These are phyloP conservation scores for Bothriochloa decipiens DNA, from an alignment of 176 grass and related monocot species.

Conservation along the genomic window DNA sequence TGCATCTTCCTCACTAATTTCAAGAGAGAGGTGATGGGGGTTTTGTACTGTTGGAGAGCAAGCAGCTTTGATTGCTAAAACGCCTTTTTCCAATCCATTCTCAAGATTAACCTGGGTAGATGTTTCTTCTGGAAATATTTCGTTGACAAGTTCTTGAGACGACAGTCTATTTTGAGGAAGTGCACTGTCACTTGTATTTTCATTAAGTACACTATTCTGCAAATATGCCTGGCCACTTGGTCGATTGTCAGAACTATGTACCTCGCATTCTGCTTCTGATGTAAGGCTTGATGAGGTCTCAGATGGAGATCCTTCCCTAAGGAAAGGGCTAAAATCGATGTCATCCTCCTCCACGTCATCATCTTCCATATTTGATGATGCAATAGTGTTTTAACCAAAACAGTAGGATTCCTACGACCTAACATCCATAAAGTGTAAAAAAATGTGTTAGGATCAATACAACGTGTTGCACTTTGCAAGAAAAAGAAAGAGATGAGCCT, in stretches of 20 bases:
- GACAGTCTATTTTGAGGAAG: slow-evolving; percentile 29
- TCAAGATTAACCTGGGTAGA: slow-evolving; percentile 23
- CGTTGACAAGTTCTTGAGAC: slow-evolving; percentile 13
- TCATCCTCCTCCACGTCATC: slow-evolving; percentile 87
- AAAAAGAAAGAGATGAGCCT: not conserved
- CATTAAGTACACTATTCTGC: slow-evolving; percentile 18
- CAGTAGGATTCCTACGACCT: slow-evolving; percentile 14
- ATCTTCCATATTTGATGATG: slow-evolving; percentile 63
- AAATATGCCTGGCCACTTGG: slow-evolving; percentile 19
- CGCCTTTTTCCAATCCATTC: slow-evolving; percentile 36
- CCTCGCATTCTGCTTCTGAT: slow-evolving; percentile 62
- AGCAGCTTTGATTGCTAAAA: slow-evolving; percentile 27
- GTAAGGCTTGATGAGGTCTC: slow-evolving; percentile 82
- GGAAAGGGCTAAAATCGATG: slow-evolving; percentile 79
- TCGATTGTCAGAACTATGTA: slow-evolving; percentile 41
- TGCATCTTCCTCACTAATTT: slow-evolving; percentile 69
- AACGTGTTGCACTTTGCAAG: not conserved
- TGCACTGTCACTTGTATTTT: slow-evolving; percentile 28
- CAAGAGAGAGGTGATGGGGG: slow-evolving; percentile 9
- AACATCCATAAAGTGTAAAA: slow-evolving; percentile 29
- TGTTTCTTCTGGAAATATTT: slow-evolving; percentile 29
- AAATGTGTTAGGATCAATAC: slow-evolving; percentile 10
- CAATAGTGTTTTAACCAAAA: slow-evolving; percentile 19
- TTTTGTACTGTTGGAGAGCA: slow-evolving; percentile 31
- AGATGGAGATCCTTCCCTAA: slow-evolving; percentile 70